Evolutionary conservation across 768 basidiomycete genomes (phyloP).

Genomic region (Butyriboletus loyo): DNA sequence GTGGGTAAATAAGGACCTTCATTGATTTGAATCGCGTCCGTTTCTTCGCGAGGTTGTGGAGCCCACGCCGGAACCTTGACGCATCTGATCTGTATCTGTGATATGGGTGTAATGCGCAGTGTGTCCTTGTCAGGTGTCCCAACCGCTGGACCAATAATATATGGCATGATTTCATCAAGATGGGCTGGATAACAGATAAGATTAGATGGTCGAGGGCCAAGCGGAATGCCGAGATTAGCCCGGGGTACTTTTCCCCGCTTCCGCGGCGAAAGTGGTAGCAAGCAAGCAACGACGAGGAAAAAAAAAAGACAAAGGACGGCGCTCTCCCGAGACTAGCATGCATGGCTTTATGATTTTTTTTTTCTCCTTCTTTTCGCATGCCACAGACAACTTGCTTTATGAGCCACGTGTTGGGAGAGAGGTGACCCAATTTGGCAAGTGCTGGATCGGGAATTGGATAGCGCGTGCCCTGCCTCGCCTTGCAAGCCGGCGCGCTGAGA

Average conservation of each 20-base stretch:
- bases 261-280: background rate
- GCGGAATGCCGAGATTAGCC: constrained; percentile 12
- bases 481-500: constrained; percentile 29
- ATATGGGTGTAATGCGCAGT: constrained; percentile 9
- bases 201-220: constrained; percentile 24
- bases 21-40: constrained; percentile 15
- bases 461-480: constrained; percentile 35
- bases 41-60: constrained; percentile 27
- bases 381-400: too few relatives aligned
- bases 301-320: constrained; percentile 4
- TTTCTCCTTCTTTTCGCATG: background rate
- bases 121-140: constrained; percentile 1
- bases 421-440: constrained; percentile 18
- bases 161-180: constrained; percentile 18
- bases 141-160: constrained; percentile 4
- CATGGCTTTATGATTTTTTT: background rate
- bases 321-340: background rate
- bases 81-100: constrained; percentile 22
- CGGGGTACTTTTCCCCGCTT: background rate
- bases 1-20: constrained; percentile 17
- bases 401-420: constrained; percentile 30
- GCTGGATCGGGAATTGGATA: constrained; percentile 30
- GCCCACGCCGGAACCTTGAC: constrained; percentile 29
- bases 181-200: constrained; percentile 23
- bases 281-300: background rate